Percentiles rank a stretch among this genome's conserved stretches.
Conservation (phyloP, 306 rosid genomes). For the Hippophae tibetana region DNA sequence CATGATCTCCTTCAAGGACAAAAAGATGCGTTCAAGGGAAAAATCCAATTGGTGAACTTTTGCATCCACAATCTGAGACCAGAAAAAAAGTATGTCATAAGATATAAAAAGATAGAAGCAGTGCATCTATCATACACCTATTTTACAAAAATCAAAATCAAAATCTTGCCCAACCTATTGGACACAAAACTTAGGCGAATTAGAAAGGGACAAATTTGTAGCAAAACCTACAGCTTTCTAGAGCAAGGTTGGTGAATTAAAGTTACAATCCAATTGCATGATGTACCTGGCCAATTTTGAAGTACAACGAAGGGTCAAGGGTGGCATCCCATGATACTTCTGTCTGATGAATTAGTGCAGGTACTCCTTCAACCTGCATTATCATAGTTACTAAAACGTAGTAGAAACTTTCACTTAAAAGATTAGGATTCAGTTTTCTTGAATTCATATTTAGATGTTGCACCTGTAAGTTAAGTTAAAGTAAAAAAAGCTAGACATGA, state of each 20-base stretch:
- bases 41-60: slow-evolving; percentile 80
- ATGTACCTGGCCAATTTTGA: slow-evolving; percentile 83
- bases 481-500: neutral
- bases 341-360: slow-evolving; percentile 87
- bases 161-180: neutral
- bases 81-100: slow-evolving; percentile 14
- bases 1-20: slow-evolving; percentile 73
- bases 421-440: slow-evolving; percentile 11
- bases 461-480: neutral
- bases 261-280: neutral
- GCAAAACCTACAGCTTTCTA: neutral
- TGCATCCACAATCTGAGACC: slow-evolving; percentile 71
- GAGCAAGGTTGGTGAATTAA: neutral
- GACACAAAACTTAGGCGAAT: neutral
- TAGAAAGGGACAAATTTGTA: no score
- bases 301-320: slow-evolving; percentile 58
- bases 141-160: neutral
- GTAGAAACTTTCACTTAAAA: slow-evolving; percentile 11
- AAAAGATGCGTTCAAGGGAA: slow-evolving; percentile 60
- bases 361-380: slow-evolving; percentile 70
- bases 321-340: slow-evolving; percentile 94
- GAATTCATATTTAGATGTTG: slow-evolving; percentile 7
- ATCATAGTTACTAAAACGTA: slow-evolving; percentile 12
- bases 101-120: slow-evolving; percentile 15
- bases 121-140: neutral